These are phyloP conservation scores for Flaveria sonorensis DNA, from an alignment of 129 eudicot genomes.

Conservation along the genomic window DNA sequence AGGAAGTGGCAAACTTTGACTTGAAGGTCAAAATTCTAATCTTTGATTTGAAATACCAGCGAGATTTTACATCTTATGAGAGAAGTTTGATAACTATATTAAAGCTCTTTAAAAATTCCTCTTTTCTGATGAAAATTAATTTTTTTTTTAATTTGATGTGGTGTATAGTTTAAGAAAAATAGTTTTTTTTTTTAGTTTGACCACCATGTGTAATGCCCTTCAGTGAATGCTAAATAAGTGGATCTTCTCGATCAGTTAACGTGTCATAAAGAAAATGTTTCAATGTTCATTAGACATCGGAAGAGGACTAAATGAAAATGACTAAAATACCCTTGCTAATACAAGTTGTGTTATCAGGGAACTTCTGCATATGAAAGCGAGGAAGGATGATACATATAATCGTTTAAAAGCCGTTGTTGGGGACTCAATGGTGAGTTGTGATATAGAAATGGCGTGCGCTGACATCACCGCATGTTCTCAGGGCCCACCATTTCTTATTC, in stretches of 20 bases:
- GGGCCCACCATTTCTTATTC: constrained; percentile 67
- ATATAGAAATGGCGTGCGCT: constrained; percentile 68
- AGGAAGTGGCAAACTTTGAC: constrained; percentile 24
- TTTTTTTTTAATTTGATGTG: neutral
- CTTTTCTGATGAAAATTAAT: neutral
- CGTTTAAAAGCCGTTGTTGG: constrained; percentile 62
- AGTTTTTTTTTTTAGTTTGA: neutral
- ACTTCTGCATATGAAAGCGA: constrained; percentile 62
- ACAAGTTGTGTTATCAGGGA: constrained; percentile 49
- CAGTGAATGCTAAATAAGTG: constrained; percentile 12
- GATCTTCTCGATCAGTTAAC: constrained; percentile 12
- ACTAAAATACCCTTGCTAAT: constrained; percentile 1
- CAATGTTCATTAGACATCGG: neutral
- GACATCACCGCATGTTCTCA: constrained; percentile 69
- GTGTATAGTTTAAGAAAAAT: constrained; percentile 7
- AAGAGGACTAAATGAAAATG: neutral
- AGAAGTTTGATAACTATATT: constrained; percentile 12
- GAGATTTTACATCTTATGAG: neutral
- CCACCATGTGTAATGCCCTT: constrained; percentile 11
- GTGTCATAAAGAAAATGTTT: neutral
- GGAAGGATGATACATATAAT: constrained; percentile 59
- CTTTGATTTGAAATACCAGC: neutral
- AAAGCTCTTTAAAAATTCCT: neutral
- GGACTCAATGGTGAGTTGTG: constrained; percentile 65
- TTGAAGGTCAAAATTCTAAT: neutral